These are phyloP conservation scores for Debaryomyces castellii DNA, from an alignment of 805 yeast genomes.

Conservation along the genomic window DNA sequence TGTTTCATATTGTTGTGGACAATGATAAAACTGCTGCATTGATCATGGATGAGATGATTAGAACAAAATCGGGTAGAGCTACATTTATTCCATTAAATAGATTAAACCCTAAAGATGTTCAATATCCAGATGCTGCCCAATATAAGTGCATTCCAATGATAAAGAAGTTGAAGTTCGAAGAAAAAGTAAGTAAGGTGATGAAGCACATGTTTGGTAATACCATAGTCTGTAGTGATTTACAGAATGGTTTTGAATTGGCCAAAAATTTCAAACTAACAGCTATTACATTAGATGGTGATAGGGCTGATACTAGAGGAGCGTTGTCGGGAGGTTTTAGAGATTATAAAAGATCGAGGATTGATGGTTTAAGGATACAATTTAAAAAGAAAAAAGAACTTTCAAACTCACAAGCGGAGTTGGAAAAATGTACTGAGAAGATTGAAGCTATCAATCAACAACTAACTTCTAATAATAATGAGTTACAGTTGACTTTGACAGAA, in stretches of 20 bases:
- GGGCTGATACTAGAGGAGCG: slow-evolving; percentile 80
- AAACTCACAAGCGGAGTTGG: slow-evolving; percentile 36
- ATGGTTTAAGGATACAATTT: slow-evolving; percentile 58
- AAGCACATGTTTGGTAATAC: slow-evolving; percentile 79
- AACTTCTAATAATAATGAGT: slow-evolving; percentile 47
- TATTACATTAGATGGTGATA: slow-evolving; percentile 89
- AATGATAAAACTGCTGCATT: slow-evolving; percentile 78
- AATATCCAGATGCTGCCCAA: slow-evolving; percentile 58
- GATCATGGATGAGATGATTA: slow-evolving; percentile 71
- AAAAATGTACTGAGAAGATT: slow-evolving; percentile 37
- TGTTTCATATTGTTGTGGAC: slow-evolving; percentile 89
- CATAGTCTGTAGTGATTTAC: slow-evolving; percentile 70
- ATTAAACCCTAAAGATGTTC: slow-evolving; percentile 40
- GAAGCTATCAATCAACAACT: slow-evolving; percentile 50
- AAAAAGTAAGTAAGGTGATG: slow-evolving; percentile 62
- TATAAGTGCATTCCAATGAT: slow-evolving; percentile 74
- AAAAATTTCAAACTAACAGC: slow-evolving; percentile 62
- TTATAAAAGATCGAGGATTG: slow-evolving; percentile 63
- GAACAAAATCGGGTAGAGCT: slow-evolving; percentile 76
- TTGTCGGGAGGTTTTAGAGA: slow-evolving; percentile 87
- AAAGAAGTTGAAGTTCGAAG: slow-evolving; percentile 65
- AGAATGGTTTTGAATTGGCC: slow-evolving; percentile 67
- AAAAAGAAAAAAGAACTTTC: slow-evolving; percentile 44
- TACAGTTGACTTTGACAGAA: slow-evolving; percentile 31
- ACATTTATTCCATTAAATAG: slow-evolving; percentile 90